Percentiles rank a stretch among this genome's conserved stretches.
phyloP scores from a whole-genome alignment of 2,329 filamentous ascomycete genomes.

The Aspergillus amoenus region DNA sequence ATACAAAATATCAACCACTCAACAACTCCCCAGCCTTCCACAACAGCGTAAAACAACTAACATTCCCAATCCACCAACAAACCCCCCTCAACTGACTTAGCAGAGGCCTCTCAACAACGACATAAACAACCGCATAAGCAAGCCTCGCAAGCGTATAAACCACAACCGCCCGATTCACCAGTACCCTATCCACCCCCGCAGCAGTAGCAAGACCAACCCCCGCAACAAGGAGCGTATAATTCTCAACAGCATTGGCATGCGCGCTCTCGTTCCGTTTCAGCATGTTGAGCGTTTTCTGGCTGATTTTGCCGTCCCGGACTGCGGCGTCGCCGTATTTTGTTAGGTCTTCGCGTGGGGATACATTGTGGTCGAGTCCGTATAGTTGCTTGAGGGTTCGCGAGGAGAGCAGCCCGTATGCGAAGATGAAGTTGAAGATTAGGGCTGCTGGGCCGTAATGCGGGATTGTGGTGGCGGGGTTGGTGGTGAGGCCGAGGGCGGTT shows the following conservation, averaged over 20 bases:
- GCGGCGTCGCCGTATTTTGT: constrained; percentile 46
- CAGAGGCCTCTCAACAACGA: constrained; percentile 36
- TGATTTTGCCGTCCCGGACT: constrained; percentile 46
- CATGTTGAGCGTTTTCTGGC: constrained; percentile 41
- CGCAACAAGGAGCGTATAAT: constrained; percentile 29
- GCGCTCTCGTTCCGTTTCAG: constrained; percentile 47
- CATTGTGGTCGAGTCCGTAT: constrained; percentile 50
- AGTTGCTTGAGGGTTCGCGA: constrained; percentile 45
- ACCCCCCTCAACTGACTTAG: constrained; percentile 39
- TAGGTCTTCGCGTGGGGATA: constrained; percentile 48
- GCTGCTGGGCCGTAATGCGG: constrained; percentile 25
- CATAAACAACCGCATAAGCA: constrained; percentile 43
- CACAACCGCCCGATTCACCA: constrained; percentile 41
- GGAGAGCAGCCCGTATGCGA: constrained; percentile 46
- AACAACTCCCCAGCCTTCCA: constrained; percentile 23
- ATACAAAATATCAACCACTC: not conserved
- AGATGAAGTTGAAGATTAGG: constrained; percentile 38
- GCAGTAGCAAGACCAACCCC: constrained; percentile 42
- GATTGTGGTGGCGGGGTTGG: constrained; percentile 7
- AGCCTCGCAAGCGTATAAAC: constrained; percentile 44
- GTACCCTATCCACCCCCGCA: constrained; percentile 35
- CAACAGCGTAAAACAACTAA: constrained; percentile 40
- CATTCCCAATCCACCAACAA: constrained; percentile 47
- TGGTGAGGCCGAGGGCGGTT: constrained; percentile 22
- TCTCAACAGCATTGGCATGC: constrained; percentile 47